phyloP scores from a whole-genome alignment of 371 early-diverging fungal species.

The Homolaphlyctis polyrhiza region DNA sequence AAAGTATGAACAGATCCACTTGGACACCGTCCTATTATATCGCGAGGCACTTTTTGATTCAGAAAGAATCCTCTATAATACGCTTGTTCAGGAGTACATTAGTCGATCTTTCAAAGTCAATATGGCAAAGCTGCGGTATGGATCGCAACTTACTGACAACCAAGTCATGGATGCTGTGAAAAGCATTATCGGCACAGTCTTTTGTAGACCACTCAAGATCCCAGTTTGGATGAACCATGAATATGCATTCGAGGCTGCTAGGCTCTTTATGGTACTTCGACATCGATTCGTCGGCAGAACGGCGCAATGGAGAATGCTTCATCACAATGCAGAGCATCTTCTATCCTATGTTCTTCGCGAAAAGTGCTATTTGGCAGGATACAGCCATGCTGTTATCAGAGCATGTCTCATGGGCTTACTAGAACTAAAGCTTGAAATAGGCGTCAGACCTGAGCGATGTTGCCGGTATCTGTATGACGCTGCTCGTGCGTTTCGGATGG shows the following conservation, averaged over 20 bases:
- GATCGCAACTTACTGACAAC: neutral
- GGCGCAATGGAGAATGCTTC: neutral
- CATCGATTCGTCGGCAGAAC: neutral
- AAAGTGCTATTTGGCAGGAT: neutral
- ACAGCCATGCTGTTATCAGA: neutral
- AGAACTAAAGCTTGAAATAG: neutral
- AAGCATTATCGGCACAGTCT: neutral
- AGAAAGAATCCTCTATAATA: neutral
- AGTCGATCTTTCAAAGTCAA: neutral
- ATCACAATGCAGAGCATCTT: neutral
- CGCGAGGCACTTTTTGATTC: neutral
- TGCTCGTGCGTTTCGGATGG: constrained; percentile 4
- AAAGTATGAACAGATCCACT: neutral
- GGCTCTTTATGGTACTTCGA: neutral
- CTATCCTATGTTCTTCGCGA: neutral
- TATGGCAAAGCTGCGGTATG: neutral
- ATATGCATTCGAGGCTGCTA: neutral
- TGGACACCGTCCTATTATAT: neutral
- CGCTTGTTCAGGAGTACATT: neutral
- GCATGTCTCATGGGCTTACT: neutral
- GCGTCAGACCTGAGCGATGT: too few species aligned
- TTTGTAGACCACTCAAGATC: neutral
- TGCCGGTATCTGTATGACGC: neutral
- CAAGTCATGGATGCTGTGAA: neutral
- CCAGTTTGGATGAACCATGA: neutral